A percentile compares a stretch with the other conserved stretches of the same genome.
Evolutionary conservation across 2,329 filamentous ascomycete genomes (phyloP).

Genomic region (Aspergillus sp.): DNA sequence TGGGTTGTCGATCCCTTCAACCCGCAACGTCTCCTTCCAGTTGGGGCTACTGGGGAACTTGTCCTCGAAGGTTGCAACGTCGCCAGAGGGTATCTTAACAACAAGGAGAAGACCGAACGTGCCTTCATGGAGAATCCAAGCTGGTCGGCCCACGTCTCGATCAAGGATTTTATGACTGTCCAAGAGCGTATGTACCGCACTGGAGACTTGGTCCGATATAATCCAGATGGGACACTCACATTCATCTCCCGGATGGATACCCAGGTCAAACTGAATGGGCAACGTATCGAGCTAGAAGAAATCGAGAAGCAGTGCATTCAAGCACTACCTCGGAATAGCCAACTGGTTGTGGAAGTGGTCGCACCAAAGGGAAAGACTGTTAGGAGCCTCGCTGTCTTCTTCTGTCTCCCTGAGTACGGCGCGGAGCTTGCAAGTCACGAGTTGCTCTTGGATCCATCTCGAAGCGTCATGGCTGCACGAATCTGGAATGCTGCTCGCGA

Average conservation of each 20-base stretch:
- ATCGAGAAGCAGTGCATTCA: constrained; percentile 49
- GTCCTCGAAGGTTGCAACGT: constrained; percentile 53
- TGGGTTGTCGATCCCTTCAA: constrained; percentile 47
- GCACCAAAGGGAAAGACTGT: constrained; percentile 34
- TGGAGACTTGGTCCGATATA: constrained; percentile 43
- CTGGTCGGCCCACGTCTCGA: constrained; percentile 33
- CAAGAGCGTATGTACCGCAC: constrained; percentile 44
- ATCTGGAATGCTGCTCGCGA: not conserved
- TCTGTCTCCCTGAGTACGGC: constrained; percentile 28
- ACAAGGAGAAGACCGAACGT: constrained; percentile 37
- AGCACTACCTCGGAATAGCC: constrained; percentile 40
- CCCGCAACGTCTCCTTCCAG: constrained; percentile 43
- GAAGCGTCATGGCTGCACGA: not conserved
- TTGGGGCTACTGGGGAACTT: constrained; percentile 54
- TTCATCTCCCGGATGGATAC: constrained; percentile 41
- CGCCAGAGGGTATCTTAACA: constrained; percentile 49
- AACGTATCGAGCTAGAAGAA: constrained; percentile 51
- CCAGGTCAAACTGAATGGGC: constrained; percentile 48
- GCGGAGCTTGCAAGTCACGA: not conserved
- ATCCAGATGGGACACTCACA: constrained; percentile 35
- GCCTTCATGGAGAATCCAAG: constrained; percentile 39
- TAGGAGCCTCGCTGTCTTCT: constrained; percentile 39
- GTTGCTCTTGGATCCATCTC: not conserved
- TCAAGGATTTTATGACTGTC: constrained; percentile 27
- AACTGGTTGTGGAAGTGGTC: constrained; percentile 50